Percentiles rank a stretch among this genome's conserved stretches.
These are phyloP conservation scores for Diplodia corticola DNA, from an alignment of 2,329 filamentous ascomycete genomes.

Conservation along the genomic window DNA sequence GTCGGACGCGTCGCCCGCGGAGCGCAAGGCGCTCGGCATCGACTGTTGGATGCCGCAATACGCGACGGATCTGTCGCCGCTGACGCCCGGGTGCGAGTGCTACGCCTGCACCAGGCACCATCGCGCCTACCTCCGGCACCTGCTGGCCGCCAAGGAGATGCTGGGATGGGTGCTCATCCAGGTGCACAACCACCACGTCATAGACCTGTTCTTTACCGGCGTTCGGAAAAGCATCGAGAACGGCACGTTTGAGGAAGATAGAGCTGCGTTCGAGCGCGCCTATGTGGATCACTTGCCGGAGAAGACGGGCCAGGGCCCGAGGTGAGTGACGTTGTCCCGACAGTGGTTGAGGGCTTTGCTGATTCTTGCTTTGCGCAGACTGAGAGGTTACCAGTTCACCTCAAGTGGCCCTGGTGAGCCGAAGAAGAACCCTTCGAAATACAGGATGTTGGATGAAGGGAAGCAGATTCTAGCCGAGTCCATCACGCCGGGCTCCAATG, in stretches of 20 bases:
- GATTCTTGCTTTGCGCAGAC: neutral
- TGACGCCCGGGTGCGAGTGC: constrained; percentile 68
- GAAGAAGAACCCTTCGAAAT: constrained; percentile 24
- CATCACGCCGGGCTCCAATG: neutral
- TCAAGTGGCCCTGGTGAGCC: constrained; percentile 20
- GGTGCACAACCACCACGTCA: constrained; percentile 79
- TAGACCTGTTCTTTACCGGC: constrained; percentile 71
- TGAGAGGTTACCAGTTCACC: constrained; percentile 25
- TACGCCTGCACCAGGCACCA: constrained; percentile 84
- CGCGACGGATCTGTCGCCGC: constrained; percentile 61
- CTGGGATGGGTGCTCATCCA: constrained; percentile 91
- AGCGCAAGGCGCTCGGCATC: constrained; percentile 58
- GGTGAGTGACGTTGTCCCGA: constrained; percentile 40
- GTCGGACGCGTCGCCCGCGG: constrained; percentile 23
- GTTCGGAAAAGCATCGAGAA: constrained; percentile 65
- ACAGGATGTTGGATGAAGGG: constrained; percentile 22
- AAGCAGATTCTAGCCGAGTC: constrained; percentile 19
- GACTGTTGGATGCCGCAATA: constrained; percentile 72
- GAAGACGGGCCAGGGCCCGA: constrained; percentile 73
- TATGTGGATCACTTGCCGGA: constrained; percentile 74
- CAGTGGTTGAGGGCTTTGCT: neutral
- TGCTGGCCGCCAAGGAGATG: constrained; percentile 92
- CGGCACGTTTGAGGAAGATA: constrained; percentile 57
- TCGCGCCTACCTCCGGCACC: constrained; percentile 81
- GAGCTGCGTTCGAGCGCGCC: constrained; percentile 59